Evolutionary conservation across 2,329 filamentous ascomycete species (phyloP).

Genomic region (Periconia digitata): DNA sequence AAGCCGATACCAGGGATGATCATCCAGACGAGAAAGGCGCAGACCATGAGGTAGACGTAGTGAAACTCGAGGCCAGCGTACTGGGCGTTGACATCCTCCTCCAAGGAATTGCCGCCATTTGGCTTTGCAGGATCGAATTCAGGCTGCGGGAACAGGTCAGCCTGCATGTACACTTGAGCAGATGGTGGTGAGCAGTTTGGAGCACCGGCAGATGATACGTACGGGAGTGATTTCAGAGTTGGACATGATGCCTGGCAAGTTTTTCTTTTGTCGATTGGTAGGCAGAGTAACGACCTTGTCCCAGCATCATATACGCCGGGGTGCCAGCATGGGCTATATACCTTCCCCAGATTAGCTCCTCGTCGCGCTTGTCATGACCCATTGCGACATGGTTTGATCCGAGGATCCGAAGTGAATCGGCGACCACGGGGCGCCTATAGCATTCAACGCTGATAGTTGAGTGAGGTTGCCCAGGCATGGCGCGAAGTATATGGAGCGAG

Average conservation of each 20-base stretch:
- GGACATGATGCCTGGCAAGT: slow-evolving; percentile 3
- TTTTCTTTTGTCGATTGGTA: background rate
- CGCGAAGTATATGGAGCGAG: too few species aligned
- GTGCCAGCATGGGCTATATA: background rate
- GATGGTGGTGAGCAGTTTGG: background rate
- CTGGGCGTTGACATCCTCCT: slow-evolving; percentile 59
- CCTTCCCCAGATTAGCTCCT: background rate
- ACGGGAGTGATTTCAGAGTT: slow-evolving; percentile 2
- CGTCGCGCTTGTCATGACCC: background rate
- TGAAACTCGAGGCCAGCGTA: slow-evolving; percentile 63
- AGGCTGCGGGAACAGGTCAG: slow-evolving; percentile 29
- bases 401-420: background rate
- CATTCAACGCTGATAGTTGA: background rate
- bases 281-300: background rate
- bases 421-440: background rate
- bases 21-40: slow-evolving; percentile 64
- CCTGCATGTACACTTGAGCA: background rate
- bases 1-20: slow-evolving; percentile 69
- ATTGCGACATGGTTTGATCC: background rate
- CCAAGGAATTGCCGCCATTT: slow-evolving; percentile 56
- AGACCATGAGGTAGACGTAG: slow-evolving; percentile 62
- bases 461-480: background rate
- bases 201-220: too few species aligned
- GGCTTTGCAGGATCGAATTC: slow-evolving; percentile 48
- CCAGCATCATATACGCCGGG: background rate